Evolutionary conservation across 305 asterid genomes (phyloP).

Genomic region (Euphrasia arctica): DNA sequence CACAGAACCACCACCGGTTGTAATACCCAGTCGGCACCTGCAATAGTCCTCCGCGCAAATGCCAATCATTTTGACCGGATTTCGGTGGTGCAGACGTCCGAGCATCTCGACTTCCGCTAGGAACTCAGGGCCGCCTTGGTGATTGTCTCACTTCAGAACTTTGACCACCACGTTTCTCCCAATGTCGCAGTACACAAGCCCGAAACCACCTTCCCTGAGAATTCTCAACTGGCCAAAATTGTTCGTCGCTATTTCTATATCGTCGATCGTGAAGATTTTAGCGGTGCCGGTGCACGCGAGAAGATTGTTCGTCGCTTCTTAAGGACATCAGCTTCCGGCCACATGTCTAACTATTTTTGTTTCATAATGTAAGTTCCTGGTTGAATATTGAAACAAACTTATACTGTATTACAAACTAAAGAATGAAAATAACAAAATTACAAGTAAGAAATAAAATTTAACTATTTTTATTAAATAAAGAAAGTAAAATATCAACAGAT

Average conservation of each 20-base stretch:
- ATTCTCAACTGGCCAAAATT: constrained; percentile 49
- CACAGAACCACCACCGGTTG: too few species aligned
- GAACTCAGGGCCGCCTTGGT: constrained; percentile 88
- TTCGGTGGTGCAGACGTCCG: constrained; percentile 81
- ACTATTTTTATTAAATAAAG: too few species aligned
- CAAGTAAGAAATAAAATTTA: too few species aligned
- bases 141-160: constrained; percentile 82
- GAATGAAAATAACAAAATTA: too few species aligned
- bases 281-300: constrained; percentile 71
- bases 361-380: too few species aligned
- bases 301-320: too few species aligned
- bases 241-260: constrained; percentile 68
- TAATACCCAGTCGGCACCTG: constrained; percentile 37
- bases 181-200: constrained; percentile 78
- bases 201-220: constrained; percentile 97
- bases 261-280: constrained; percentile 53
- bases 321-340: constrained; percentile 33
- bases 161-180: constrained; percentile 78
- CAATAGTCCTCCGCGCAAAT: constrained; percentile 72
- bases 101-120: constrained; percentile 99
- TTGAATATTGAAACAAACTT: too few species aligned
- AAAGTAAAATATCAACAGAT: too few species aligned
- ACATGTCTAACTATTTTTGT: neutral
- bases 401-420: too few species aligned
- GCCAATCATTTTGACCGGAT: constrained; percentile 80